phyloP scores from a whole-genome alignment of 2,329 filamentous ascomycete genomes.

The Escovopsis sp. region DNA sequence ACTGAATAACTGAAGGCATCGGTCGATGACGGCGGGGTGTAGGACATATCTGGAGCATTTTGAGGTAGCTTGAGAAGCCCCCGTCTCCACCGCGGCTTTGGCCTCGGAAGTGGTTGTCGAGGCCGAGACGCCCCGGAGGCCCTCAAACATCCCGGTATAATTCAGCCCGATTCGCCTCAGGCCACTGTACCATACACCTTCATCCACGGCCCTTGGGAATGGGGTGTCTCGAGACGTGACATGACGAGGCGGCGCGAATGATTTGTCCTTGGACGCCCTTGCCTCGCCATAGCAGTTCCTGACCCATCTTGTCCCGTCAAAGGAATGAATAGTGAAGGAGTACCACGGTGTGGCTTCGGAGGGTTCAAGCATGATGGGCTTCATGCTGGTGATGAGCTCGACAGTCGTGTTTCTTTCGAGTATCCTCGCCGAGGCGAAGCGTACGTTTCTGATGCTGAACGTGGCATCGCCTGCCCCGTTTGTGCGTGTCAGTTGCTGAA shows the following conservation, averaged over 20 bases:
- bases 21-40: conserved; percentile 24
- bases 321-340: conserved; percentile 16
- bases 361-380: conserved; percentile 8
- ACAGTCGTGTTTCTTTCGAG: conserved; percentile 12
- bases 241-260: neutral
- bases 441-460: conserved; percentile 9
- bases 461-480: neutral
- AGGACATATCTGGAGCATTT: conserved; percentile 13
- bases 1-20: conserved; percentile 17
- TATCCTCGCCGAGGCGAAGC: conserved; percentile 14
- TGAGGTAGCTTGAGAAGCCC: neutral
- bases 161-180: conserved; percentile 3
- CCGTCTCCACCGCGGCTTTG: neutral
- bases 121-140: neutral
- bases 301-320: conserved; percentile 13
- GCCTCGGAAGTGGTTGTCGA: neutral
- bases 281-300: conserved; percentile 15
- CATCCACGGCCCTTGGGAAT: neutral
- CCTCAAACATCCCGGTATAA: conserved; percentile 3
- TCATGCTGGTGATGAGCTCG: conserved; percentile 17
- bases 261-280: conserved; percentile 1
- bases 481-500: conserved; percentile 8
- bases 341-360: conserved; percentile 11
- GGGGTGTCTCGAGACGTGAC: no score
- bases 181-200: conserved; percentile 1